Percentiles rank a stretch among this genome's conserved stretches.
Evolutionary conservation across 2,329 filamentous ascomycete genomes (phyloP).

Genomic region (Trichoderma arundinaceum): DNA sequence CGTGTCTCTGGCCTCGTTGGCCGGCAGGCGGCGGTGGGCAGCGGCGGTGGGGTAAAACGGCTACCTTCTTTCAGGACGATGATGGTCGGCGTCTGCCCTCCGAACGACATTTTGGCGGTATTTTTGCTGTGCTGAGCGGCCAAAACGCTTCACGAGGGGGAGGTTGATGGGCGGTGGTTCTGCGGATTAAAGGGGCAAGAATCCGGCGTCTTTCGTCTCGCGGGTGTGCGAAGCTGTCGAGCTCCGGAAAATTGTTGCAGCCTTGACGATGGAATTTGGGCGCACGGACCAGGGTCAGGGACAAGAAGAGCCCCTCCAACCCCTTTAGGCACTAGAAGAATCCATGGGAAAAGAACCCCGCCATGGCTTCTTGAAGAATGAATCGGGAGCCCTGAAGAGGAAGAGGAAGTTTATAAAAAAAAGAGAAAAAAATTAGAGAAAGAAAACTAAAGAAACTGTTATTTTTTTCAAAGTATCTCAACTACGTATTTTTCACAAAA

Average conservation of each 20-base stretch:
- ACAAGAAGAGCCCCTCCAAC: constrained; percentile 32
- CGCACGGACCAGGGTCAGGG: constrained; percentile 40
- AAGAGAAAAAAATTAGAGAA: no score
- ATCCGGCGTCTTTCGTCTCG: constrained; percentile 36
- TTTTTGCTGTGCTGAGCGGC: not conserved
- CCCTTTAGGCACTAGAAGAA: constrained; percentile 28
- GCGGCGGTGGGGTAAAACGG: constrained; percentile 54
- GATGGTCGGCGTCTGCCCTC: constrained; percentile 96
- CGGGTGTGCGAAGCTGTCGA: constrained; percentile 45
- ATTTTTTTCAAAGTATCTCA: no score
- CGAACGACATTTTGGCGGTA: constrained; percentile 79
- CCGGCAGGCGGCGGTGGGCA: constrained; percentile 38
- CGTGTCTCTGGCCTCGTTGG: constrained; percentile 9
- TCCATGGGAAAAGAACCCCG: constrained; percentile 12
- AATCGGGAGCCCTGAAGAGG: no score
- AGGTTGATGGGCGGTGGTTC: constrained; percentile 31
- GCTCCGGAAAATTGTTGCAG: constrained; percentile 60
- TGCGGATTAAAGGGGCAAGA: constrained; percentile 31
- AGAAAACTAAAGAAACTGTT: no score
- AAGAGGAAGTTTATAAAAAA: no score
- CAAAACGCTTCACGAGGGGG: constrained; percentile 11
- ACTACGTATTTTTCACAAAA: no score
- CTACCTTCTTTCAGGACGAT: constrained; percentile 96
- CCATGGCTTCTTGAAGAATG: not conserved
- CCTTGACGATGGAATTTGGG: constrained; percentile 42